Evolutionary conservation across 176 grass and related monocot species (phyloP).

Genomic region (Phyllostachys edulis): DNA sequence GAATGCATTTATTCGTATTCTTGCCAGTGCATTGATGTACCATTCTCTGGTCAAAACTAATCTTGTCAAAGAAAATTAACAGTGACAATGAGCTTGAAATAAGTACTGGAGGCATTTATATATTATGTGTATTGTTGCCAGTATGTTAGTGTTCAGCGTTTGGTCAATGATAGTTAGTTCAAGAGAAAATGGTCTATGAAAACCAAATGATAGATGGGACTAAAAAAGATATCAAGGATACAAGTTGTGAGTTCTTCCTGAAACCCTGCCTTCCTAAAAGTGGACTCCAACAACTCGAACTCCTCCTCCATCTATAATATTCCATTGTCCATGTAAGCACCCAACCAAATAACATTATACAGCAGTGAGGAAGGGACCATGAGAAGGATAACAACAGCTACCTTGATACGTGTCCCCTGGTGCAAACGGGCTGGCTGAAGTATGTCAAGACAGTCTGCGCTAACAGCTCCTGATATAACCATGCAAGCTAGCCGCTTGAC

Average conservation of each 20-base stretch:
- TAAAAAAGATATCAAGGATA: constrained; percentile 55
- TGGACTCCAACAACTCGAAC: constrained; percentile 49
- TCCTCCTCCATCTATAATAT: constrained; percentile 57
- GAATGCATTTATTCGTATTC: constrained; percentile 91
- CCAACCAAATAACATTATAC: background rate
- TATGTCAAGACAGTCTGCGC: constrained; percentile 69
- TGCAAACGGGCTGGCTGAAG: constrained; percentile 70
- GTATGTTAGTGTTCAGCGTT: constrained; percentile 37
- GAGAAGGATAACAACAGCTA: constrained; percentile 25
- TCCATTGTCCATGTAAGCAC: too few species aligned
- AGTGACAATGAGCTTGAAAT: background rate
- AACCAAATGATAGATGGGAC: background rate
- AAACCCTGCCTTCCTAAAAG: constrained; percentile 59
- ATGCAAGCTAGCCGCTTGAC: constrained; percentile 83
- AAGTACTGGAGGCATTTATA: constrained; percentile 51
- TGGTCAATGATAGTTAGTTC: constrained; percentile 36
- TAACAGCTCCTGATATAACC: constrained; percentile 66
- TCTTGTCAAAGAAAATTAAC: constrained; percentile 55
- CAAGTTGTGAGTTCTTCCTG: constrained; percentile 51
- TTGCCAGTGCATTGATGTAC: constrained; percentile 89
- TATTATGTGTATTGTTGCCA: constrained; percentile 27
- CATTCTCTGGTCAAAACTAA: constrained; percentile 87
- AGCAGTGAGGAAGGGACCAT: background rate
- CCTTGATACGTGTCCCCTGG: constrained; percentile 48
- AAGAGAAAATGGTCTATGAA: constrained; percentile 25